phyloP scores from a whole-genome alignment of 164 flowering plant species.

The Aristolochia contorta region DNA sequence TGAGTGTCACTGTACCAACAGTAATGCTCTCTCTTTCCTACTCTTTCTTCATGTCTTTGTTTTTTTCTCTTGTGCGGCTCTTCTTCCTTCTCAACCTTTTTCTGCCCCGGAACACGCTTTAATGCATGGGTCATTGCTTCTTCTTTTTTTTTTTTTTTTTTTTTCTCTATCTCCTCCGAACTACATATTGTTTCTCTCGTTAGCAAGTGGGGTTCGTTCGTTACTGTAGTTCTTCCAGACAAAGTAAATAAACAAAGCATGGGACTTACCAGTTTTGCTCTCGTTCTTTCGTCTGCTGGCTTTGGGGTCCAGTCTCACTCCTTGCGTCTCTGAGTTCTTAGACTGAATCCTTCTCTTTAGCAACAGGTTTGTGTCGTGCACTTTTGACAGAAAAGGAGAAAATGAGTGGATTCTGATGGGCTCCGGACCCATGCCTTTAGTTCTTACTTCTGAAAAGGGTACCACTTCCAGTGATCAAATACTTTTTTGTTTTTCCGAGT shows the following conservation, averaged over 20 bases:
- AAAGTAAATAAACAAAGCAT: neutral
- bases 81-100: neutral
- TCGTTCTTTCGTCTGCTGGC: neutral
- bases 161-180: neutral
- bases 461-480: neutral
- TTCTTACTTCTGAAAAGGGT: neutral
- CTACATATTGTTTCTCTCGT: neutral
- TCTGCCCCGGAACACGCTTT: neutral
- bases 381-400: conserved; percentile 2
- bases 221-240: neutral
- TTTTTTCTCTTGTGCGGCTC: neutral
- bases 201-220: neutral
- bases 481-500: too few species aligned
- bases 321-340: too few species aligned
- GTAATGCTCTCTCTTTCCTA: neutral
- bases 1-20: conserved; percentile 11
- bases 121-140: conserved; percentile 1
- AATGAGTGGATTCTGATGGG: conserved; percentile 5
- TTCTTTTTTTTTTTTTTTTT: too few species aligned
- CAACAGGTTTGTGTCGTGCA: neutral
- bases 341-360: too few species aligned
- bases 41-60: conserved; percentile 1
- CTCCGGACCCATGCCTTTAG: neutral
- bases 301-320: neutral
- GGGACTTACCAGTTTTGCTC: neutral